Evolutionary conservation across 2,329 filamentous ascomycete genomes (phyloP), one percentile per base, ranked within the genome.

Genomic region (Paraphoma chrysanthemicola): DNA sequence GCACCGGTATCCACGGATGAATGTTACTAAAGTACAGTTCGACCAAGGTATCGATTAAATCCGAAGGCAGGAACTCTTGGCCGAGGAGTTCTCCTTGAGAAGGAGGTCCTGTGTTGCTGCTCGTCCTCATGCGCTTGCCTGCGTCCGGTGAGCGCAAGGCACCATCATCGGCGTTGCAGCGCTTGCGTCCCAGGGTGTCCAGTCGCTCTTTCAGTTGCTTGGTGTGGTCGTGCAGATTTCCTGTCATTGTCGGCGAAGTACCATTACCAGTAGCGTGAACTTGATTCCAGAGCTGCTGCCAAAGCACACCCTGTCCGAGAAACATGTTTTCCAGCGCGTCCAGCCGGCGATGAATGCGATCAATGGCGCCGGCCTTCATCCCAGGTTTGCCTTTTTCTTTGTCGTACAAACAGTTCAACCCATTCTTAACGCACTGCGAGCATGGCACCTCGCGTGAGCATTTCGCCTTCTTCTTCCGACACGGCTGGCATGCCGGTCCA

Each of bases 401-500:
- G 39, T 77, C 74, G 45, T 77, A 77, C 9, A 75, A 53, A 44
- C 75, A 77, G 14, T 36, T 36, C 33, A 36, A 14, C 9, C 50
- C 6, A 71, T 58, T 74, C 36, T 71, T 63, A 3, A 71, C 59
- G 48, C 79, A 81, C 48, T 80, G 76, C 0, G 78, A 76, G 56
- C 80, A 82, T 7, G 80, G 80, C 46, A 79, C 76, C 29, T 71
- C 66, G 18, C 79, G 68, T 28, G 78, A 77, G 63, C 80, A 82
- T 43, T 78, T 79, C 14, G 80, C 76, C 48, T 82, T 81, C 60
- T 79, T 80, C 49, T 75, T 78, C 4, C 79, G 77, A 62, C 80
- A 82, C 0, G 77, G 72, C 50, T 80, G 78, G 45, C 79, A 82
- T n/a, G 57, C 57, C 9, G 57, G 57, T 6, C 57, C 57, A 14